phyloP scores from a whole-genome alignment of 2,329 filamentous ascomycete species.

The Neonectria faginata region DNA sequence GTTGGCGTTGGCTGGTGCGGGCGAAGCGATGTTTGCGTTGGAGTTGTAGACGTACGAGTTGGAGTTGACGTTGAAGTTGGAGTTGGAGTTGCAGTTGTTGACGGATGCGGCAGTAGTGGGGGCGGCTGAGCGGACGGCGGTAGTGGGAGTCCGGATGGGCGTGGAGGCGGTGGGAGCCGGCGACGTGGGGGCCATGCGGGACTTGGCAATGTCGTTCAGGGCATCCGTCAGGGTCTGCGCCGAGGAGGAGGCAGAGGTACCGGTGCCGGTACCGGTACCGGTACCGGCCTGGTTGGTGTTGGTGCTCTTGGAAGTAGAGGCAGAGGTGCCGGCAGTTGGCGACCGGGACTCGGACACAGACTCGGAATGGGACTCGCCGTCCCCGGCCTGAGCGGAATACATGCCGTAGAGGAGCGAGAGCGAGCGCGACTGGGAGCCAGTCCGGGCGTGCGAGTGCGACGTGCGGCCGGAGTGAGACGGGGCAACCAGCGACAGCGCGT shows the following conservation, averaged over 20 bases:
- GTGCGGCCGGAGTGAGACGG: background rate
- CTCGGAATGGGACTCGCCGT: slow-evolving; percentile 48
- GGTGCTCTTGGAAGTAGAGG: background rate
- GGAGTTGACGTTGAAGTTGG: slow-evolving; percentile 23
- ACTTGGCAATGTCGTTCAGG: slow-evolving; percentile 64
- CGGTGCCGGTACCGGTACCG: no score
- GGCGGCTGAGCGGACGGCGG: slow-evolving; percentile 28
- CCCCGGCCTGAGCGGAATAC: slow-evolving; percentile 59
- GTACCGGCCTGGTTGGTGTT: background rate
- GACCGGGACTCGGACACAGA: slow-evolving; percentile 16
- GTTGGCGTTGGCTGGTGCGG: slow-evolving; percentile 21
- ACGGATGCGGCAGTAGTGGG: slow-evolving; percentile 26
- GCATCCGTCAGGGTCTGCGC: slow-evolving; percentile 74
- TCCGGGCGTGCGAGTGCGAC: slow-evolving; percentile 19
- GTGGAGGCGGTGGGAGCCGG: slow-evolving; percentile 23
- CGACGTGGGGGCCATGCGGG: slow-evolving; percentile 49
- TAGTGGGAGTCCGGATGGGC: slow-evolving; percentile 37
- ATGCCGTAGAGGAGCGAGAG: slow-evolving; percentile 57
- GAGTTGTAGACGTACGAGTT: slow-evolving; percentile 5
- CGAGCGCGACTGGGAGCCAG: slow-evolving; percentile 28
- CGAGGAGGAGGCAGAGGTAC: slow-evolving; percentile 48
- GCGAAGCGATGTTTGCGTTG: slow-evolving; percentile 6
- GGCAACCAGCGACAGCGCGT: slow-evolving; percentile 67
- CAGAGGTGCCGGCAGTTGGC: background rate
- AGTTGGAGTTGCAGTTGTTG: slow-evolving; percentile 30